phyloP scores from a whole-genome alignment of 1,284 basidiomycete genomes.

The Fomes fomentarius region DNA sequence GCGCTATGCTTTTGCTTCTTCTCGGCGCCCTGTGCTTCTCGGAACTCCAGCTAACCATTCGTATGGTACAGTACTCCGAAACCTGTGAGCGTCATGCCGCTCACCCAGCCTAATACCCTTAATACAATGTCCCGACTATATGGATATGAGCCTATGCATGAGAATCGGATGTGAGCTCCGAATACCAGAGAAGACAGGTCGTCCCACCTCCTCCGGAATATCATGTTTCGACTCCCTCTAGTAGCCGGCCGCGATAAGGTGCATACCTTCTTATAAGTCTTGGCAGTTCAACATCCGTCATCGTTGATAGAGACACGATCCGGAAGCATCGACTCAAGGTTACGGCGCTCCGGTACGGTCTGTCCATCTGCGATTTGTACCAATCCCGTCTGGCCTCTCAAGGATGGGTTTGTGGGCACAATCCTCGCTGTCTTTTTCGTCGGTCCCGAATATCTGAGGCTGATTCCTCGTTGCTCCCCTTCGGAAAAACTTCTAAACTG shows the following conservation, averaged over 20 bases:
- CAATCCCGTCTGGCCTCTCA: too few relatives aligned
- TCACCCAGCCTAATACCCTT: neutral
- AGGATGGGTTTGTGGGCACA: too few relatives aligned
- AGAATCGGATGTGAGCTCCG: conserved; percentile 4
- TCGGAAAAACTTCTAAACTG: conserved; percentile 8
- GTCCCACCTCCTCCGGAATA: neutral
- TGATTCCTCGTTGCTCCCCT: neutral
- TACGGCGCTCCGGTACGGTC: too few relatives aligned
- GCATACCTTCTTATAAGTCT: too few relatives aligned
- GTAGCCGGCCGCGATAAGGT: too few relatives aligned
- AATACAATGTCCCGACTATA: neutral
- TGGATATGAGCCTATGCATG: neutral
- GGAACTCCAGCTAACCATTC: neutral
- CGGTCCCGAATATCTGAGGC: conserved; percentile 4
- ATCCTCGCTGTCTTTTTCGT: too few relatives aligned
- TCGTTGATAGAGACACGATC: too few relatives aligned
- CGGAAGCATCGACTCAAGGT: too few relatives aligned
- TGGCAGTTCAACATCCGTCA: too few relatives aligned
- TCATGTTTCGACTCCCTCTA: neutral
- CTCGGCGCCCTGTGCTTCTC: neutral
- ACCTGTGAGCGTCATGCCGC: neutral
- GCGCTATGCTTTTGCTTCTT: neutral
- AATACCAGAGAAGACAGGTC: neutral
- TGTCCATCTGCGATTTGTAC: too few relatives aligned
- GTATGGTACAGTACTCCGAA: neutral